phyloP scores from a whole-genome alignment of 371 early-diverging fungal species.

The Mucor mucedo region DNA sequence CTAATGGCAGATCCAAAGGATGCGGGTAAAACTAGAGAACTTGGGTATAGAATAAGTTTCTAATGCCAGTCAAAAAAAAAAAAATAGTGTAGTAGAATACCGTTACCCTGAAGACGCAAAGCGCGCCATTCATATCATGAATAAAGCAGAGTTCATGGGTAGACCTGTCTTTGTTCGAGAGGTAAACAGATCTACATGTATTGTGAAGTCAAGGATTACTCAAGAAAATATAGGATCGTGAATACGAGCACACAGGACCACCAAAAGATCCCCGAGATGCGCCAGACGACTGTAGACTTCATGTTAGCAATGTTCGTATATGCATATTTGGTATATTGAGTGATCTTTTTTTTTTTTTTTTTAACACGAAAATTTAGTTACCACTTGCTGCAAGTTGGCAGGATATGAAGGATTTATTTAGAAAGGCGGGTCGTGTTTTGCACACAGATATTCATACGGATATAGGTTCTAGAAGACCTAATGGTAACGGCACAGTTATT shows the following conservation, averaged over 20 bases:
- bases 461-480: conserved; percentile 61
- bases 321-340: neutral
- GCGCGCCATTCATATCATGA: conserved; percentile 76
- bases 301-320: conserved; percentile 68
- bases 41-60: neutral
- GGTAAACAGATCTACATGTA: conserved; percentile 19
- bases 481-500: conserved; percentile 78
- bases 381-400: conserved; percentile 82
- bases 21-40: conserved; percentile 44
- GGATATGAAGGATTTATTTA: conserved; percentile 83
- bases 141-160: conserved; percentile 76
- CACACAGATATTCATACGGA: conserved; percentile 77
- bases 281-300: conserved; percentile 64
- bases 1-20: conserved; percentile 70
- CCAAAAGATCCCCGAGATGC: conserved; percentile 54
- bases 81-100: conserved; percentile 77
- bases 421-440: conserved; percentile 74
- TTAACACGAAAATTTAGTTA: conserved; percentile 48
- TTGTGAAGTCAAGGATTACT: neutral
- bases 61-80: neutral
- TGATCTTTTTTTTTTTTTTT: neutral
- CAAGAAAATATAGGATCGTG: conserved; percentile 54
- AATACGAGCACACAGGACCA: conserved; percentile 49
- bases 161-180: conserved; percentile 78
- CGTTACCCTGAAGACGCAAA: conserved; percentile 79